These are phyloP conservation scores for Globisporangium emineosum DNA, from an alignment of 352 stramenopile genomes.

Conservation along the genomic window DNA sequence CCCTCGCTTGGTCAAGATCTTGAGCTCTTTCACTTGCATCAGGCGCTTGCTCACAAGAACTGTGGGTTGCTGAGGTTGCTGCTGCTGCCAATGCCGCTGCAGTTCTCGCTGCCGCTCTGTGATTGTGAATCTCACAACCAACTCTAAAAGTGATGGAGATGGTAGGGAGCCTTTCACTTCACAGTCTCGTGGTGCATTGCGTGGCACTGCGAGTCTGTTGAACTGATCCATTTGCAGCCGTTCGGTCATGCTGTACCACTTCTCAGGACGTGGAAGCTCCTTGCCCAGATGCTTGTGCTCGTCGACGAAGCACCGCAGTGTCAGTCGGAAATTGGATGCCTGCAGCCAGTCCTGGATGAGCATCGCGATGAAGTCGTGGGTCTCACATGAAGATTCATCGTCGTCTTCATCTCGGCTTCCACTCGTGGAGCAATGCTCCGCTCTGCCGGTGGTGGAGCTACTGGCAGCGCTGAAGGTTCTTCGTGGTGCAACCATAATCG, in stretches of 20 bases:
- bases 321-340: conserved; percentile 26
- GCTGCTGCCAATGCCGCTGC: conserved; percentile 15
- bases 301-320: conserved; percentile 35
- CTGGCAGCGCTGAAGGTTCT: not conserved
- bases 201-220: not conserved
- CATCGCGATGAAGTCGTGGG: conserved; percentile 22
- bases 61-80: conserved; percentile 25
- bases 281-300: conserved; percentile 28
- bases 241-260: conserved; percentile 24
- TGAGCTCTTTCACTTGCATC: conserved; percentile 19
- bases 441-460: not conserved
- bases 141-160: conserved; percentile 16
- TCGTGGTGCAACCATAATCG: conserved; percentile 1
- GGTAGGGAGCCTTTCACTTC: not conserved
- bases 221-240: conserved; percentile 17
- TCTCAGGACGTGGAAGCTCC: conserved; percentile 20
- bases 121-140: conserved; percentile 14
- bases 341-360: conserved; percentile 54
- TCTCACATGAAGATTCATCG: not conserved
- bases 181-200: not conserved
- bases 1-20: conserved; percentile 25
- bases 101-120: conserved; percentile 5
- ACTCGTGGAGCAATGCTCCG: not conserved
- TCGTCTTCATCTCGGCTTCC: conserved; percentile 14
- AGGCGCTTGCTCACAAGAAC: conserved; percentile 40